Evolutionary conservation across 768 basidiomycete species (phyloP).

Genomic region (Mycena galopus): DNA sequence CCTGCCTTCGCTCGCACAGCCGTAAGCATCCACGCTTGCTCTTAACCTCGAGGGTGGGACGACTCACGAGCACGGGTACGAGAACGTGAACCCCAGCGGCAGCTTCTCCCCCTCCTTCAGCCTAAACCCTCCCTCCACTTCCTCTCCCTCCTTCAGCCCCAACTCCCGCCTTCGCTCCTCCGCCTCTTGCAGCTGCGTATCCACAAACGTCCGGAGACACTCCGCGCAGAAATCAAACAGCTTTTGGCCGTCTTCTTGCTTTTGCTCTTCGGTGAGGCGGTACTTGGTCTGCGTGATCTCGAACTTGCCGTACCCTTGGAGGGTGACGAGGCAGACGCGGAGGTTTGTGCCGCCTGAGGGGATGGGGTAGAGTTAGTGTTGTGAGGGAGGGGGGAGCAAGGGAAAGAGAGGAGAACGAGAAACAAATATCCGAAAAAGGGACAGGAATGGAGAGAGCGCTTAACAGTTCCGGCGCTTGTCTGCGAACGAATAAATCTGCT

Average conservation of each 20-base stretch:
- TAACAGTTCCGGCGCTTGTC: no score
- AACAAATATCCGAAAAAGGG: no score
- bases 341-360: conserved; percentile 90
- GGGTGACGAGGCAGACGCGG: conserved; percentile 96
- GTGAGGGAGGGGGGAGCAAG: no score
- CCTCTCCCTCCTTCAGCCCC: conserved; percentile 62
- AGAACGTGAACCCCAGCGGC: conserved; percentile 98
- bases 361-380: no score
- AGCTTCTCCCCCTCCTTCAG: conserved; percentile 70
- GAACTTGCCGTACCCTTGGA: conserved; percentile 95
- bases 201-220: conserved; percentile 90
- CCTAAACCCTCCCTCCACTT: conserved; percentile 62
- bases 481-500: no score
- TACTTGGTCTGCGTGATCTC: conserved; percentile 99
- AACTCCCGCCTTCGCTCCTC: conserved; percentile 63
- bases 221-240: conserved; percentile 98
- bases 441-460: no score
- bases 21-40: background rate
- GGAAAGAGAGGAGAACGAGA: no score
- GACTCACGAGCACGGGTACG: conserved; percentile 92
- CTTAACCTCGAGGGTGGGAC: background rate
- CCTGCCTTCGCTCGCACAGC: conserved; percentile 73
- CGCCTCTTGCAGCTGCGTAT: conserved; percentile 76
- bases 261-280: conserved; percentile 96
- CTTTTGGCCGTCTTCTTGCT: conserved; percentile 95